These are phyloP conservation scores for Garcia nutans DNA, from an alignment of 345 rosid genomes.

Conservation along the genomic window DNA sequence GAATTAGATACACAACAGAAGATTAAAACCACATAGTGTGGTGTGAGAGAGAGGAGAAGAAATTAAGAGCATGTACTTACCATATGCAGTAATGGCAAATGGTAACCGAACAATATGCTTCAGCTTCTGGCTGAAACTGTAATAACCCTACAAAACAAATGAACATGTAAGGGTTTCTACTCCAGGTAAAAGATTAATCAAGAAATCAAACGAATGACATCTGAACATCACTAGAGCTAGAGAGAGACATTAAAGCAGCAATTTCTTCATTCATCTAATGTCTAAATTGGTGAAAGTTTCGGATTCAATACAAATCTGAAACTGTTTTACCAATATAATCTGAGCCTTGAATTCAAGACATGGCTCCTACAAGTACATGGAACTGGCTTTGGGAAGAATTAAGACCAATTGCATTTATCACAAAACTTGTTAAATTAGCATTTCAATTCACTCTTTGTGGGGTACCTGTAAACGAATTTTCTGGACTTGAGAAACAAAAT, in stretches of 20 bases:
- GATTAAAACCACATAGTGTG: not conserved
- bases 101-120: constrained; percentile 92
- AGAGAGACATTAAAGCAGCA: not conserved
- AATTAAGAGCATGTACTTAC: constrained; percentile 32
- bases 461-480: constrained; percentile 87
- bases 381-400: not conserved
- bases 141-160: constrained; percentile 68
- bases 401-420: not conserved
- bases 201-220: not conserved
- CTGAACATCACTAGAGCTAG: not conserved
- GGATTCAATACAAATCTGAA: not conserved
- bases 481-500: constrained; percentile 86
- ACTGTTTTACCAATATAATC: not conserved
- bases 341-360: not conserved
- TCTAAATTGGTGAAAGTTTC: not conserved
- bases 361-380: not conserved
- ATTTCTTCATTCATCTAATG: not conserved
- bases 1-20: not conserved
- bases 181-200: not conserved
- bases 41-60: constrained; percentile 1
- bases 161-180: constrained; percentile 12
- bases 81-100: constrained; percentile 85
- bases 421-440: not conserved
- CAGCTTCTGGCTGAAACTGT: constrained; percentile 96
- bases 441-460: not conserved